Evolutionary conservation across 768 basidiomycete genomes (phyloP), one percentile per base, ranked within the genome.

Genomic region (Polyporus arcularius): DNA sequence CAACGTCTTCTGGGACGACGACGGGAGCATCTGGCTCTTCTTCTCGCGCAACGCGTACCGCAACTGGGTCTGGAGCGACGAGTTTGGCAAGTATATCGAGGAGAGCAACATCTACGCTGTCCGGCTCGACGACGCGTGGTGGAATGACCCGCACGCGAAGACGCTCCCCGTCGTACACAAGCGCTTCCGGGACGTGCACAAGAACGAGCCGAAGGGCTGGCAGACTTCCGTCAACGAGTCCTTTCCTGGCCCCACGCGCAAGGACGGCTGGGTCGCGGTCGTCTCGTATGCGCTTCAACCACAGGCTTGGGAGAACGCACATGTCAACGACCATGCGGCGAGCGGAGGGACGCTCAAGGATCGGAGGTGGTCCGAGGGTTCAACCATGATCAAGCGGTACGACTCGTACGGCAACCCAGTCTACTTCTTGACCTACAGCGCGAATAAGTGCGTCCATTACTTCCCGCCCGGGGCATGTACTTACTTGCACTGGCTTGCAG

Each of bases 61-160:
- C 39, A 54, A 54, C 40, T 54, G 53, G 53, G 53, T 54, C 11
- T 54, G 53, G 53, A 54, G 53, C 53, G 53, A 12, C 53, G 40
- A 41, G 26, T 43, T 54, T 39, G 53, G 40, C 40, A 54, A 43
- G 53, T 54, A 54, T 39, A 54, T 54, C 41, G 53, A 54, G 53
- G 53, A 54, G 53, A 54, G 53, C 41, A 54, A 54, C 53, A 54
- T 54, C 53, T 54, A 54, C 28, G 39, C 53, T 21, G 53, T 54
- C 0, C 39, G 53, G 10, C 41, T 54, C 21, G 53, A 54, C 41
- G 53, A 54, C 39, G 30, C 4, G 41, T 54, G 53, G 53, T 54
- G 53, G 53, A 9, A 43, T 18, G 53, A 54, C 39, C 53, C 53
- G 10, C 15, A 26, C 3, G 53, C 53, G 4, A n/a, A 30, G 14